Evolutionary conservation across 2,329 filamentous ascomycete genomes (phyloP).

Genomic region (Penicillium sp.): DNA sequence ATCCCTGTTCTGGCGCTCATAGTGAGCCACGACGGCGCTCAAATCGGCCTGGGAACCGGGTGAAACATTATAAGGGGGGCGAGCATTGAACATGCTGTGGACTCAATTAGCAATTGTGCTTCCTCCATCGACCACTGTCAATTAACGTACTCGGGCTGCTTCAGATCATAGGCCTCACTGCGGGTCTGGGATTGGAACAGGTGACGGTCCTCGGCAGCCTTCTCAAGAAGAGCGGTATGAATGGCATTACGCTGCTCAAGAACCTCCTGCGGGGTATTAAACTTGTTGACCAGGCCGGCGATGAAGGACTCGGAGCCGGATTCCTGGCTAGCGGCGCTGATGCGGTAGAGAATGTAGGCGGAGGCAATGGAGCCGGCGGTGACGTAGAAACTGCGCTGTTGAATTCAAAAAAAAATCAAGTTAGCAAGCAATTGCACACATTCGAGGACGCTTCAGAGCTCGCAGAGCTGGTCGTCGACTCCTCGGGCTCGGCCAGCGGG

Average conservation of each 20-base stretch:
- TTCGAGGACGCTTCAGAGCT: slow-evolving; percentile 15
- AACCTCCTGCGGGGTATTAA: slow-evolving; percentile 56
- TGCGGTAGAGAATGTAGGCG: slow-evolving; percentile 48
- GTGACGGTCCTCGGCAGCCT: slow-evolving; percentile 65
- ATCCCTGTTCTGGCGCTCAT: slow-evolving; percentile 60
- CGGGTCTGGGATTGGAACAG: slow-evolving; percentile 56
- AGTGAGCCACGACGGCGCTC: slow-evolving; percentile 64
- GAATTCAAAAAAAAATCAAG: slow-evolving; percentile 10
- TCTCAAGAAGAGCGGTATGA: slow-evolving; percentile 64
- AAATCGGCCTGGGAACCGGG: slow-evolving; percentile 65
- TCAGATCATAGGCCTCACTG: slow-evolving; percentile 56
- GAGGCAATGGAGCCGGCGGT: slow-evolving; percentile 48
- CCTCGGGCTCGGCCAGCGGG: slow-evolving; percentile 13
- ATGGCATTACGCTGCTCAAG: slow-evolving; percentile 62
- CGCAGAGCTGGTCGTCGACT: slow-evolving; percentile 16
- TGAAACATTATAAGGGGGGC: slow-evolving; percentile 66
- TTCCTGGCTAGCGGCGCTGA: slow-evolving; percentile 44
- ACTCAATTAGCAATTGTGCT: slow-evolving; percentile 13
- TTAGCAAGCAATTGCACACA: slow-evolving; percentile 22
- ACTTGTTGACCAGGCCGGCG: slow-evolving; percentile 58
- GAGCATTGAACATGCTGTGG: slow-evolving; percentile 63
- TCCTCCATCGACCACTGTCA: not conserved
- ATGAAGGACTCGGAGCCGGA: slow-evolving; percentile 46
- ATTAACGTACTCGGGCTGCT: slow-evolving; percentile 65
- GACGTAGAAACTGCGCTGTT: slow-evolving; percentile 54